Evolutionary conservation across 768 basidiomycete species (phyloP), one percentile per base, ranked within the genome.

Genomic region (Mycena floridula): DNA sequence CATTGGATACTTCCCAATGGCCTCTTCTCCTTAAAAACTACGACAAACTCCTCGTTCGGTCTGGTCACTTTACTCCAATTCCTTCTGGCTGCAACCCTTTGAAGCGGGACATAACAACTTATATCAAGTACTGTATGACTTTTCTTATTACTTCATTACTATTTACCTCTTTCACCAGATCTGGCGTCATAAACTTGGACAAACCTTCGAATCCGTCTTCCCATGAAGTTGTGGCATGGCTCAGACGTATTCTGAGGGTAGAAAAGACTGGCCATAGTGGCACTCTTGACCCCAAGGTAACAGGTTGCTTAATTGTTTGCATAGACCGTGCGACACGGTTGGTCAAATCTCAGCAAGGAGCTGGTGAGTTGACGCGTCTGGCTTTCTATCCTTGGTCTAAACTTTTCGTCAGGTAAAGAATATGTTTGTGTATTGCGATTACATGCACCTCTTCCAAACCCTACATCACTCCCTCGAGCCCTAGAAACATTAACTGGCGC

Each of bases 251-350:
- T 51, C 66, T 99, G 43, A 83, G 94, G 18, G 91, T 88, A 21
- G 96, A 98, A 66, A 98, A 99, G 70, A 99, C 96, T 0, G 96
- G 96, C 32, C 96, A 99, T 68, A 96, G 93, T 48, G 96, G 96
- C 53, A 99, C 96, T 36, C 78, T 99, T 38, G 96, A 99, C 63
- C 96, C 96, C 39, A 99, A 99, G 65, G 96, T 99, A 53, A 99
- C 96, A 42, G 96, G 96, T 12, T 99, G 96, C 67, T 64, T 99
- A 54, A 97, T 98, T 59, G 96, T 99, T 32, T 99, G 96, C 63
- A 96, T 99, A 61, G 96, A 99, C 70, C 89, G 95, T 45, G 96
- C 96, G 11, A 99, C 96, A 6, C 77, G 96, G 54, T 73, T 99
- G 25, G 96, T 99, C 24, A 99, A 99, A 68, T 94, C 91, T 25